These are phyloP conservation scores for Cercospora zeae-maydis DNA, from an alignment of 2,329 filamentous ascomycete species.

Conservation along the genomic window DNA sequence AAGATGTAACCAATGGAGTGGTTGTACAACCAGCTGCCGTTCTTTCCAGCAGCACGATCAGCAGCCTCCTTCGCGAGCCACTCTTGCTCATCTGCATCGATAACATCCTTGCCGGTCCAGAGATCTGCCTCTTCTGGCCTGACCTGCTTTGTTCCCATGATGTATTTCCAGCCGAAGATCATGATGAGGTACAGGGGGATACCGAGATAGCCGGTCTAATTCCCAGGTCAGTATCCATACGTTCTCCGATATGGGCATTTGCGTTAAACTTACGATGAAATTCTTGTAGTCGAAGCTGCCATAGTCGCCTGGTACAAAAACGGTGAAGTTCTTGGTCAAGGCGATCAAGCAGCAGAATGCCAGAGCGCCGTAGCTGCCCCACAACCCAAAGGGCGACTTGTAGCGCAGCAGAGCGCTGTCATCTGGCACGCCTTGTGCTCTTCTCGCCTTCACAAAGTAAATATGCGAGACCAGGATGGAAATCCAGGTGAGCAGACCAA, in stretches of 20 bases:
- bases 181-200: constrained; percentile 69
- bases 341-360: constrained; percentile 69
- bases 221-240: constrained; percentile 1
- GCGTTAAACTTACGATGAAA: constrained; percentile 58
- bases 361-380: constrained; percentile 65
- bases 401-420: constrained; percentile 43
- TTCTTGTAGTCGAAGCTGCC: constrained; percentile 67
- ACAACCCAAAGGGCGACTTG: constrained; percentile 67
- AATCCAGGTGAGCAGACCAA: constrained; percentile 47
- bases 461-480: constrained; percentile 50
- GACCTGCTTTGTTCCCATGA: constrained; percentile 57
- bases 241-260: neutral
- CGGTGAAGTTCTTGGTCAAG: constrained; percentile 77
- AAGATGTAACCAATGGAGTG: constrained; percentile 32
- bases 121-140: constrained; percentile 54
- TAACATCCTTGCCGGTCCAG: constrained; percentile 57
- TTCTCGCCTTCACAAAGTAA: constrained; percentile 46
- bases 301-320: constrained; percentile 56
- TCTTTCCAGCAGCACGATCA: constrained; percentile 27
- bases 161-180: constrained; percentile 61
- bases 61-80: constrained; percentile 34
- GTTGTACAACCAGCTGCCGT: constrained; percentile 25
- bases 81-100: constrained; percentile 55
- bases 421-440: constrained; percentile 46
- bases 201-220: constrained; percentile 59